Evolutionary conservation across 202 grass and related monocot species (phyloP), one percentile per base, ranked within the genome.

Genomic region (Elaeis oleifera): DNA sequence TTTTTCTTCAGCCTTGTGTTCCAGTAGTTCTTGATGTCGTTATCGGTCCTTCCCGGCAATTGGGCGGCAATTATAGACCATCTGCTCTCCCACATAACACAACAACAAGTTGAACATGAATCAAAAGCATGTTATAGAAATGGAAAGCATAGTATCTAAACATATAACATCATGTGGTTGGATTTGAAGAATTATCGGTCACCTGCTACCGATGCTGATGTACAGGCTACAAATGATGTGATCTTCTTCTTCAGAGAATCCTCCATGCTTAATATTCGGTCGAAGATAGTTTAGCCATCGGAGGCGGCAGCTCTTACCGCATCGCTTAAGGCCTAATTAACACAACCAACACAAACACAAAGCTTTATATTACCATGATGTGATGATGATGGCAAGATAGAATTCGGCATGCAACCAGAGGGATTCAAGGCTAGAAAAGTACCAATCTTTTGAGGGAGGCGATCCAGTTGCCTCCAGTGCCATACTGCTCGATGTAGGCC

Each of bases 21-120:
- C 95, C 95, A 99, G 76, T 99, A 99, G 76, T 99, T 99, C 88
- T 99, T 99, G 81, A 99, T 89, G 63, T 99, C 95, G 71, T 99
- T 99, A 56, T 99, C 95, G 0, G 95, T 99, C 74, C 95, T 85
- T 50, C 95, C 95, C 1, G 95, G 95, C 85, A 99, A 71, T 68
- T 94, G 82, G 16, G 88, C 80, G 4, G 94, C 94, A 71, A 99
- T 99, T 63, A 99, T 84, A 57, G 94, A 99, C 94, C 94, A 99
- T 85, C 95, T 99, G 54, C 20, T 49, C 52, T 29, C 54, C 61
- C 18, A 83, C 14, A 39, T 7, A 39, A 39, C 36, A 2, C 9
- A 39, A 39, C 9, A 39, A 39, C 36, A 39, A 39, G 36, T 39
- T 39, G 36, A 39, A 39, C 8, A 39, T 11, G 36, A 39, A 39